phyloP scores from a whole-genome alignment of 805 yeast species.

The Yamadazyma laniorum region DNA sequence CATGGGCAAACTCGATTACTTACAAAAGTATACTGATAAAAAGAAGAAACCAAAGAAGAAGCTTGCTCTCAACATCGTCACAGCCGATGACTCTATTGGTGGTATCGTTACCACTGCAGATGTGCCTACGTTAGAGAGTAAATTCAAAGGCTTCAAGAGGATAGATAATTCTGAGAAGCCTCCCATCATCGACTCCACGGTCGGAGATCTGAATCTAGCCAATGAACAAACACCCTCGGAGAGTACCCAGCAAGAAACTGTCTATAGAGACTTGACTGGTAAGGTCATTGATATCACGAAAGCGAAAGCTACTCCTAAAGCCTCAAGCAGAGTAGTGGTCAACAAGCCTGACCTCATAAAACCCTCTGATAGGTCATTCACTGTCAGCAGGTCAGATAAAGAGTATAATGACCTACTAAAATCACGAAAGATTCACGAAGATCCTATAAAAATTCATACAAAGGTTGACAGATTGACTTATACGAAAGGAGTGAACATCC shows the following conservation, averaged over 20 bases:
- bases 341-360: constrained; percentile 1
- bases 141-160: constrained; percentile 33
- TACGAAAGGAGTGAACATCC: constrained; percentile 47
- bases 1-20: constrained; percentile 9
- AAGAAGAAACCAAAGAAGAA: constrained; percentile 11
- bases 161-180: constrained; percentile 24
- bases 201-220: too few species aligned
- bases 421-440: constrained; percentile 10
- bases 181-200: not conserved
- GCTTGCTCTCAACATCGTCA: constrained; percentile 2
- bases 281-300: constrained; percentile 43
- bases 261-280: constrained; percentile 65
- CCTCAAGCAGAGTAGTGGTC: not conserved
- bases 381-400: constrained; percentile 10
- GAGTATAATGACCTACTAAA: constrained; percentile 14
- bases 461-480: constrained; percentile 2
- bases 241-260: constrained; percentile 29
- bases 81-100: constrained; percentile 7
- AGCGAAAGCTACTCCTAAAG: constrained; percentile 7
- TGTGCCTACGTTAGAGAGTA: constrained; percentile 2
- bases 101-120: not conserved
- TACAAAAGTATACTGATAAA: constrained; percentile 11
- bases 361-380: constrained; percentile 10
- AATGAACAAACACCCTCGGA: not conserved
- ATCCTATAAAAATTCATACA: constrained; percentile 9